Evolutionary conservation across 2,329 filamentous ascomycete species (phyloP), one percentile per base, ranked within the genome.

Genomic region (Trichoderma simmonsii): DNA sequence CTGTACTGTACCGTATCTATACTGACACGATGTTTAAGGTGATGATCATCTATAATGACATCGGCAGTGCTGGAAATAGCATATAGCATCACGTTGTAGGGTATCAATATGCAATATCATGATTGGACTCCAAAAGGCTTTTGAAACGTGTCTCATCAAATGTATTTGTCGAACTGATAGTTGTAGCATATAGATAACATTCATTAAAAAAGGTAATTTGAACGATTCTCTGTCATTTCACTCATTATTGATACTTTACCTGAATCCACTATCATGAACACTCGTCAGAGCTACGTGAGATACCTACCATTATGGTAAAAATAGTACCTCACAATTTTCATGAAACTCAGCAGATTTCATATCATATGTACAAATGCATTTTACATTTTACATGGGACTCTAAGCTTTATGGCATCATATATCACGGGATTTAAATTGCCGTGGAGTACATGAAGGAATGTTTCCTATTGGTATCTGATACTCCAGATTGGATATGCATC

Each of bases 91-190:
- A 43, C 8, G 15, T 9, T 43, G 39, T 43, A 43, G 39, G 39
- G 15, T 43, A 9, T 43, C 7, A 2, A 43, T 43, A 9, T n/a
- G 39, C 7, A 43, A 43, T 4, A 43, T 43, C 18, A 4, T 43
- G 39, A 43, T 18, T 39, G 15, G 1, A 2, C 36, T 39, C 18
- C 2, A 18, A 18, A 18, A 18, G 0, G 6, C 15, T 0, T 2
- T 1, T 39, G 36, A 39, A 39, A 18, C 6, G 1, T 43, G 3
- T 43, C 39, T 43, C n/a, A 9, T 43, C 15, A 43, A 43, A n/a
- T 9, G 15, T 43, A 43, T n/a, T 43, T n/a, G 15, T 43, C 15
- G 1, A 8, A 43, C 15, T 0, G 39, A 18, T 18, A n/a, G 39
- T 43, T 43, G 39, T 2, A n/a, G 15, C 39, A 8, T 43, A 43